Percentiles rank a stretch among this genome's conserved stretches.
Evolutionary conservation across 2,329 filamentous ascomycete genomes (phyloP).

Genomic region (Neodidymelliopsis sp.): DNA sequence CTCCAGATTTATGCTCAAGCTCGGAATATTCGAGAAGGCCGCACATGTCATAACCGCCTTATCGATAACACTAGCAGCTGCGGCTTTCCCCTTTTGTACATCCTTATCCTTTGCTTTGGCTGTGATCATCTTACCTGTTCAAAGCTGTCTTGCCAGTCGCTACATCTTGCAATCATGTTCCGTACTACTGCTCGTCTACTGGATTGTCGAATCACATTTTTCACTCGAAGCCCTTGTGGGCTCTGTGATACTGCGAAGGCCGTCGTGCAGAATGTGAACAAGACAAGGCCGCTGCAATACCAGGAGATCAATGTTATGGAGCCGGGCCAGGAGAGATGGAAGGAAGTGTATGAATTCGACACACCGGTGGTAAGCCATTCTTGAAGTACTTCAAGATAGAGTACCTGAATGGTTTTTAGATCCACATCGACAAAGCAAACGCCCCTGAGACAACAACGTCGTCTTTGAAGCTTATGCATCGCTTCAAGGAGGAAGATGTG

Average conservation of each 20-base stretch:
- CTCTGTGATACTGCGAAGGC: constrained; percentile 73
- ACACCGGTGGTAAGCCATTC: constrained; percentile 72
- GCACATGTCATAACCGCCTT: constrained; percentile 13
- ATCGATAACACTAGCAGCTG: constrained; percentile 11
- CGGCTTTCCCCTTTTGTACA: constrained; percentile 9
- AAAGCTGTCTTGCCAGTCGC: not conserved
- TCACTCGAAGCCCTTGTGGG: constrained; percentile 75
- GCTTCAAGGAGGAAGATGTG: constrained; percentile 73
- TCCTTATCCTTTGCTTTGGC: too few species aligned
- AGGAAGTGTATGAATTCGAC: constrained; percentile 79
- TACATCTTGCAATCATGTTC: constrained; percentile 34
- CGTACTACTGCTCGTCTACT: constrained; percentile 45
- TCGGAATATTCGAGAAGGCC: constrained; percentile 49
- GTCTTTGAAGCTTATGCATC: constrained; percentile 79
- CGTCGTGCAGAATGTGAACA: constrained; percentile 73
- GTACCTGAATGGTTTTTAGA: constrained; percentile 49
- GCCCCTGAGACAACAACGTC: constrained; percentile 60
- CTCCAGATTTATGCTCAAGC: constrained; percentile 23
- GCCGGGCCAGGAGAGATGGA: constrained; percentile 69
- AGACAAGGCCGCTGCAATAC: constrained; percentile 71
- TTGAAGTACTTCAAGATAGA: constrained; percentile 9
- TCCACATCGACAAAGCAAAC: constrained; percentile 67
- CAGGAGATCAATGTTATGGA: constrained; percentile 74
- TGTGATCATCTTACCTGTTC: too few species aligned
- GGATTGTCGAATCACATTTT: constrained; percentile 71